A percentile compares a stretch with the other conserved stretches of the same genome.
phyloP scores from a whole-genome alignment of 2,329 filamentous ascomycete genomes.

The Fusarium sp. region DNA sequence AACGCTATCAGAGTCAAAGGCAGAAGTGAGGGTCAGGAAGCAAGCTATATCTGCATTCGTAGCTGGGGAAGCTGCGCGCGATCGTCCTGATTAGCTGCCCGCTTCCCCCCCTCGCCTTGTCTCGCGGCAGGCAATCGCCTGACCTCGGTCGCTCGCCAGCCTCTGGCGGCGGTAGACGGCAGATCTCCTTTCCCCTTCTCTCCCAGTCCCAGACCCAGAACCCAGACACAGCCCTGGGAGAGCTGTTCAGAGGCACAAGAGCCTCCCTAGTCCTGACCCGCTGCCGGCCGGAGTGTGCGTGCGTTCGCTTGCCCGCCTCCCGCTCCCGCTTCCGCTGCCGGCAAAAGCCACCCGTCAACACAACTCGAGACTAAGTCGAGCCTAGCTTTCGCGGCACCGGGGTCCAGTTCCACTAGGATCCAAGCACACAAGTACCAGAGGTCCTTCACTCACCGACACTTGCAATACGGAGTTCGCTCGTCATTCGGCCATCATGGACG shows the following conservation, averaged over 20 bases:
- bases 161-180: slow-evolving; percentile 7
- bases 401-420: slow-evolving; percentile 20
- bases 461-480: background rate
- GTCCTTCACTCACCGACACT: slow-evolving; percentile 6
- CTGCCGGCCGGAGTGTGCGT: slow-evolving; percentile 21
- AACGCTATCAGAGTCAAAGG: slow-evolving; percentile 6
- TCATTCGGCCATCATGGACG: slow-evolving; percentile 4
- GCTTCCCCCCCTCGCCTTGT: slow-evolving; percentile 14
- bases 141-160: slow-evolving; percentile 19
- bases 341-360: slow-evolving; percentile 26
- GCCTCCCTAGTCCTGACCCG: slow-evolving; percentile 16
- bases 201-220: background rate
- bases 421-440: background rate
- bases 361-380: slow-evolving; percentile 20
- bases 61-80: slow-evolving; percentile 3
- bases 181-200: slow-evolving; percentile 9
- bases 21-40: background rate
- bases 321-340: slow-evolving; percentile 25
- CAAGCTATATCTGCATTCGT: slow-evolving; percentile 1
- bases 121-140: slow-evolving; percentile 36
- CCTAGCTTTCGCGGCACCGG: slow-evolving; percentile 16
- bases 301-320: slow-evolving; percentile 21
- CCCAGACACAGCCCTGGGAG: background rate
- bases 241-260: background rate
- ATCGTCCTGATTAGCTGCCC: slow-evolving; percentile 7